These are phyloP conservation scores for Hevea brasiliensis DNA, from an alignment of 345 rosid species.

Conservation along the genomic window DNA sequence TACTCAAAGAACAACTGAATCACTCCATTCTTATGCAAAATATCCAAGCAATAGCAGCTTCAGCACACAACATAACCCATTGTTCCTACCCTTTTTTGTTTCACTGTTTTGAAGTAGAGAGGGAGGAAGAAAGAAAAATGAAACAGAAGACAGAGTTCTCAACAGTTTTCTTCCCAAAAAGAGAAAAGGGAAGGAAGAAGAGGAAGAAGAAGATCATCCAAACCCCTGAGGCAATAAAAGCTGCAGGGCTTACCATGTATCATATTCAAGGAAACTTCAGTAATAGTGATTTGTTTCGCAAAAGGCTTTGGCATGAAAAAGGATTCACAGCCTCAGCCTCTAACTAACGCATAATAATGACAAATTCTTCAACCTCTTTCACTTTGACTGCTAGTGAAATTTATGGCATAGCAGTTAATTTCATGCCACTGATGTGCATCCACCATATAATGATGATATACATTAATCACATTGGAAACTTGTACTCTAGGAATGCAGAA, in stretches of 20 bases:
- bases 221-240: too few relatives aligned
- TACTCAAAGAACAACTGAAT: not conserved
- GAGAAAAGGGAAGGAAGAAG: not conserved
- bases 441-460: not conserved
- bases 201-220: not conserved
- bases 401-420: not conserved
- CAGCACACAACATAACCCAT: constrained; percentile 1
- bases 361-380: not conserved
- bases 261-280: too few relatives aligned
- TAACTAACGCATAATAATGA: not conserved
- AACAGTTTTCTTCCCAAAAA: not conserved
- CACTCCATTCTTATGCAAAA: not conserved
- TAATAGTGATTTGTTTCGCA: not conserved
- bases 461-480: not conserved
- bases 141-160: not conserved
- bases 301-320: not conserved
- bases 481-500: not conserved
- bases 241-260: too few relatives aligned
- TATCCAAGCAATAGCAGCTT: not conserved
- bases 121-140: not conserved
- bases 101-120: not conserved
- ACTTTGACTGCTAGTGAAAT: not conserved
- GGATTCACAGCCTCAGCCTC: not conserved
- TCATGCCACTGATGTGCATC: not conserved
- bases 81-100: not conserved